A percentile compares a stretch with the other conserved stretches of the same genome.
phyloP scores from a whole-genome alignment of 2,329 filamentous ascomycete genomes.

The Stagonosporopsis rhizophila region DNA sequence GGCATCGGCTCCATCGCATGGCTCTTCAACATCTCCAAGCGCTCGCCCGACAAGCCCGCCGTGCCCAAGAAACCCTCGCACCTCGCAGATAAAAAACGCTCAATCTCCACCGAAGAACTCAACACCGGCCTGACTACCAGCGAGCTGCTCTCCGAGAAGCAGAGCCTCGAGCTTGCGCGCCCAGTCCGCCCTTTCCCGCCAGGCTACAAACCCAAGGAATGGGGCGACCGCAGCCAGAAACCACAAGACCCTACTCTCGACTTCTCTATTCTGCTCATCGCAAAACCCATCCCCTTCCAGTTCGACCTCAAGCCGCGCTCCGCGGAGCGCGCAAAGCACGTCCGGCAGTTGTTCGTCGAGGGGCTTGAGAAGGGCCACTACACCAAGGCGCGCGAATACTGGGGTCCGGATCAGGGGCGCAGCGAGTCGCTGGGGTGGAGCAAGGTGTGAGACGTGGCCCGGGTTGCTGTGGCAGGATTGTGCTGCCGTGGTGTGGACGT shows the following conservation, averaged over 20 bases:
- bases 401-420: slow-evolving; percentile 47
- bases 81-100: slow-evolving; percentile 39
- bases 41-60: slow-evolving; percentile 20
- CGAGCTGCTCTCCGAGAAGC: slow-evolving; percentile 32
- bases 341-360: slow-evolving; percentile 46
- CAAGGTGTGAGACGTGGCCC: slow-evolving; percentile 36
- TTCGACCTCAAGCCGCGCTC: slow-evolving; percentile 51
- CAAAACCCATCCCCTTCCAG: slow-evolving; percentile 55
- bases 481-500: background rate
- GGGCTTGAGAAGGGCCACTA: slow-evolving; percentile 50
- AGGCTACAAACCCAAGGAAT: slow-evolving; percentile 33
- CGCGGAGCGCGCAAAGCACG: slow-evolving; percentile 38
- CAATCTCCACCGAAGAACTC: slow-evolving; percentile 48
- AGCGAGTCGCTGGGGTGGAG: slow-evolving; percentile 45
- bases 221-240: slow-evolving; percentile 32
- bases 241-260: slow-evolving; percentile 53
- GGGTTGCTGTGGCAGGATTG: background rate
- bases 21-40: slow-evolving; percentile 52
- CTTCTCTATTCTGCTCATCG: slow-evolving; percentile 55
- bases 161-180: slow-evolving; percentile 23
- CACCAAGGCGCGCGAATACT: slow-evolving; percentile 47
- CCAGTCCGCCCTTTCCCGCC: slow-evolving; percentile 11
- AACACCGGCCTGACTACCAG: slow-evolving; percentile 36
- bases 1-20: slow-evolving; percentile 55
- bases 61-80: slow-evolving; percentile 24